A percentile compares a stretch with the other conserved stretches of the same genome.
These are phyloP conservation scores for Metschnikowia kofuensis DNA, from an alignment of 805 yeast species.

Conservation along the genomic window DNA sequence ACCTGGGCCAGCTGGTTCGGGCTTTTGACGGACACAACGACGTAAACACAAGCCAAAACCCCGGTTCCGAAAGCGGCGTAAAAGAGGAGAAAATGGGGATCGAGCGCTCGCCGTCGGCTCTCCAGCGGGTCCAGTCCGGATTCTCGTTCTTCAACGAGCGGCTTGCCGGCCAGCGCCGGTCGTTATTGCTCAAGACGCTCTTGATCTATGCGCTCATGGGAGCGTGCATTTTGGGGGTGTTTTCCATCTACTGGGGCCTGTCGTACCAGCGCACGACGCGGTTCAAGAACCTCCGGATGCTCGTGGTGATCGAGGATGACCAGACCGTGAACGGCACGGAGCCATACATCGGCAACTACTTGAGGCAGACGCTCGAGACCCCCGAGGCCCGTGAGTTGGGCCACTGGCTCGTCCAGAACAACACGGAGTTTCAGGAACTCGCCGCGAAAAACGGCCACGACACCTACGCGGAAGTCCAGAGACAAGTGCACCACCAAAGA, in stretches of 20 bases:
- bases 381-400: slow-evolving; percentile 24
- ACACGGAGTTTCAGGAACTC: slow-evolving; percentile 23
- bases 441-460: slow-evolving; percentile 26
- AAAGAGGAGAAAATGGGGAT: slow-evolving; percentile 4
- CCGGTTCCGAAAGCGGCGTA: background rate
- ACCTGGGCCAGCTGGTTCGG: background rate
- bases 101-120: slow-evolving; percentile 9
- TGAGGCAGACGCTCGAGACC: slow-evolving; percentile 12
- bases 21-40: background rate
- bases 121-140: slow-evolving; percentile 24
- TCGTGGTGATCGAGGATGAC: slow-evolving; percentile 40
- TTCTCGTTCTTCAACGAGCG: slow-evolving; percentile 32
- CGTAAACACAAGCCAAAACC: background rate
- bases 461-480: slow-evolving; percentile 37
- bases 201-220: slow-evolving; percentile 32
- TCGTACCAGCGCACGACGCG: slow-evolving; percentile 30
- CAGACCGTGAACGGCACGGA: slow-evolving; percentile 18
- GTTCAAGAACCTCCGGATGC: slow-evolving; percentile 31
- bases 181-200: slow-evolving; percentile 17
- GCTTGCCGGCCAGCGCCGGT: slow-evolving; percentile 21
- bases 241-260: slow-evolving; percentile 52
- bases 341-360: slow-evolving; percentile 30
- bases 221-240: slow-evolving; percentile 33
- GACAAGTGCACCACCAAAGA: slow-evolving; percentile 49
- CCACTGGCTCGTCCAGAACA: slow-evolving; percentile 35